Percentiles rank a stretch among this genome's conserved stretches.
Evolutionary conservation across 2,329 filamentous ascomycete species (phyloP).

Genomic region (Pseudocercospora eumusae): DNA sequence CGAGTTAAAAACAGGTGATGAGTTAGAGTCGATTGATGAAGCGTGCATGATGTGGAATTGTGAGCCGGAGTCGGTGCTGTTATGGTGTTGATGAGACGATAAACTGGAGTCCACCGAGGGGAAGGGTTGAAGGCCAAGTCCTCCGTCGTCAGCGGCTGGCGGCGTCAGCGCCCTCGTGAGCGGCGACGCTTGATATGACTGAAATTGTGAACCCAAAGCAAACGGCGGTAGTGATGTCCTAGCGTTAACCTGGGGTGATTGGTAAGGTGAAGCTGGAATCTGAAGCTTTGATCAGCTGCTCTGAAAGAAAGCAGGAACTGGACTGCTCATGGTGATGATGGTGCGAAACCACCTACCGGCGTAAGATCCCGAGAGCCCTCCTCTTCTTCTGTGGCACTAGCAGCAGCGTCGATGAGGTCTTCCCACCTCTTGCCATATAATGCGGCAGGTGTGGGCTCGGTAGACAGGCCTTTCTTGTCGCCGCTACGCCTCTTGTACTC

Average conservation of each 20-base stretch:
- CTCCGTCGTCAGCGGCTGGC: slow-evolving; percentile 54
- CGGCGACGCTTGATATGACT: slow-evolving; percentile 82
- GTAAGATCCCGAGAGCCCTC: slow-evolving; percentile 81
- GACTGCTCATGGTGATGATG: slow-evolving; percentile 15
- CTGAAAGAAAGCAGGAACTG: slow-evolving; percentile 10
- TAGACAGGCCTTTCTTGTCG: slow-evolving; percentile 79
- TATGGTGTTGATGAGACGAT: slow-evolving; percentile 37
- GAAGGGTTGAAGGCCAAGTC: slow-evolving; percentile 65
- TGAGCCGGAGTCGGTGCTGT: slow-evolving; percentile 60
- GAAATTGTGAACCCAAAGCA: slow-evolving; percentile 53
- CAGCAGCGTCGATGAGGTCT: slow-evolving; percentile 90
- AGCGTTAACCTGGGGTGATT: slow-evolving; percentile 53
- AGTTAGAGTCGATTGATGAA: slow-evolving; percentile 48
- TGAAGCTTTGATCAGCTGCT: slow-evolving; percentile 28
- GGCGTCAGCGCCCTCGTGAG: slow-evolving; percentile 88
- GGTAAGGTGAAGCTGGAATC: slow-evolving; percentile 54
- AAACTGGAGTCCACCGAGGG: slow-evolving; percentile 76
- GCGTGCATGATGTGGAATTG: slow-evolving; percentile 60
- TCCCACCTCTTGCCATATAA: slow-evolving; percentile 88
- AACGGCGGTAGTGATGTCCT: slow-evolving; percentile 64
- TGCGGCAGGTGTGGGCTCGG: slow-evolving; percentile 73
- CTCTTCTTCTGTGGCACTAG: slow-evolving; percentile 81
- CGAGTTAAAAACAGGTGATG: slow-evolving; percentile 55
- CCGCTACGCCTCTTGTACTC: slow-evolving; percentile 72
- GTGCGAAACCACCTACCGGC: slow-evolving; percentile 62